These are phyloP conservation scores for Backusella mclennaniae DNA, from an alignment of 192 early-diverging fungal species.

Conservation along the genomic window DNA sequence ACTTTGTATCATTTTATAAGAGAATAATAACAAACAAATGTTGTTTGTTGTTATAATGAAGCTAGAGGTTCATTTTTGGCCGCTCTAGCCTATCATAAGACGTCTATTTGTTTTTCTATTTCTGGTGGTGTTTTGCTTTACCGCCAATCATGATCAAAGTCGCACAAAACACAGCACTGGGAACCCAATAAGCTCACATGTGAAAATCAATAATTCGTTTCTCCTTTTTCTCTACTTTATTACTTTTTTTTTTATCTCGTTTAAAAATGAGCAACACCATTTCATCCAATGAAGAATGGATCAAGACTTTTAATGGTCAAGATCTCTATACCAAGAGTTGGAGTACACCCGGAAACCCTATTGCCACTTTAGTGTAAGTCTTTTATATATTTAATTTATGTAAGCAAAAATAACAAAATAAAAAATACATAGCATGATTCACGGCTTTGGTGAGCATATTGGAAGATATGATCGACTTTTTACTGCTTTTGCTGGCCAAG, in stretches of 20 bases:
- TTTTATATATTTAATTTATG: background rate
- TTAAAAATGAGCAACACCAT: background rate
- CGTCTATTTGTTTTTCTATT: background rate
- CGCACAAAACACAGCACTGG: background rate
- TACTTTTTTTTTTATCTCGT: background rate
- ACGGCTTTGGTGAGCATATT: constrained; percentile 57
- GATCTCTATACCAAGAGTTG: constrained; percentile 52
- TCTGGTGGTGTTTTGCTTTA: background rate
- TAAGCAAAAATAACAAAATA: background rate
- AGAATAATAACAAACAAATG: background rate
- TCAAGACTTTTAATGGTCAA: constrained; percentile 39
- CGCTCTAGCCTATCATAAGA: background rate
- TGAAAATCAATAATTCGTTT: background rate
- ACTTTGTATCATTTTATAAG: background rate
- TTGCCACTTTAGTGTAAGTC: constrained; percentile 17
- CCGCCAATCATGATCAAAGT: background rate
- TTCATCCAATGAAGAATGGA: constrained; percentile 43
- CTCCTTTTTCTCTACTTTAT: background rate
- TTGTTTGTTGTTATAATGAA: background rate
- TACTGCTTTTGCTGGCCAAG: constrained; percentile 46
- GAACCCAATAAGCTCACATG: background rate
- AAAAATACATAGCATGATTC: constrained; percentile 36
- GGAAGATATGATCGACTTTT: constrained; percentile 59
- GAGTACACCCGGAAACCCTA: constrained; percentile 25
- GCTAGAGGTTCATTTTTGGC: background rate